phyloP scores from a whole-genome alignment of 805 yeast genomes.

The Ogataea polymorpha region DNA sequence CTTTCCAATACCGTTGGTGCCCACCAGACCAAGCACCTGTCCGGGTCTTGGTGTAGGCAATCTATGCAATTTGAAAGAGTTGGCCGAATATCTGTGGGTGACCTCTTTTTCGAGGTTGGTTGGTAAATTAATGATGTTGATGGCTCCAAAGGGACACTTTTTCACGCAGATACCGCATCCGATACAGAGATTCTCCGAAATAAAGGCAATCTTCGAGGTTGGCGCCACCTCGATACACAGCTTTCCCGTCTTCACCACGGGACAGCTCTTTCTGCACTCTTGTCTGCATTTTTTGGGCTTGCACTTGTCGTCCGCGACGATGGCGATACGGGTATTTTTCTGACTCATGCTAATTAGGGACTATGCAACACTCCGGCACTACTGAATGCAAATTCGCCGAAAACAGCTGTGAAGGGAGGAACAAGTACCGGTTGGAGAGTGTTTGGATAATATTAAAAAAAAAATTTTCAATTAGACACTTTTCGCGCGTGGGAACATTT shows the following conservation, averaged over 20 bases:
- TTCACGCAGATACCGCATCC: constrained; percentile 99
- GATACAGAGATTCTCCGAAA: constrained; percentile 90
- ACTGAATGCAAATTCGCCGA: not conserved
- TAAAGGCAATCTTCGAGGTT: constrained; percentile 86
- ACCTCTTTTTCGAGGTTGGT: constrained; percentile 90
- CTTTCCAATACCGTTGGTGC: constrained; percentile 99
- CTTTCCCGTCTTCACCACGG: constrained; percentile 96
- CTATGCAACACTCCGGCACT: not conserved
- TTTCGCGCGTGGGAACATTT: constrained; percentile 4
- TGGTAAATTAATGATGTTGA: constrained; percentile 92
- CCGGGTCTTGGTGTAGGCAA: constrained; percentile 99
- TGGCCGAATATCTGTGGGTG: constrained; percentile 96
- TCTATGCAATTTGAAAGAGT: constrained; percentile 94
- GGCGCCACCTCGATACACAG: constrained; percentile 96
- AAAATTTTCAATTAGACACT: constrained; percentile 6
- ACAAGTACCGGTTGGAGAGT: not conserved
- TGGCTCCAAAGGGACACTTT: constrained; percentile 98
- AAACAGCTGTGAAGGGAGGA: not conserved
- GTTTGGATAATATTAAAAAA: constrained; percentile 3
- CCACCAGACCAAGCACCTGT: constrained; percentile 95
- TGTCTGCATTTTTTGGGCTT: constrained; percentile 98
- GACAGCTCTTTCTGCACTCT: constrained; percentile 96
- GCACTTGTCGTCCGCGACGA: constrained; percentile 90
- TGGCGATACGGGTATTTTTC: constrained; percentile 81
- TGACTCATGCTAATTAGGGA: constrained; percentile 28